phyloP scores from a whole-genome alignment of 257 asterid genomes.

The Capsicum pubescens region DNA sequence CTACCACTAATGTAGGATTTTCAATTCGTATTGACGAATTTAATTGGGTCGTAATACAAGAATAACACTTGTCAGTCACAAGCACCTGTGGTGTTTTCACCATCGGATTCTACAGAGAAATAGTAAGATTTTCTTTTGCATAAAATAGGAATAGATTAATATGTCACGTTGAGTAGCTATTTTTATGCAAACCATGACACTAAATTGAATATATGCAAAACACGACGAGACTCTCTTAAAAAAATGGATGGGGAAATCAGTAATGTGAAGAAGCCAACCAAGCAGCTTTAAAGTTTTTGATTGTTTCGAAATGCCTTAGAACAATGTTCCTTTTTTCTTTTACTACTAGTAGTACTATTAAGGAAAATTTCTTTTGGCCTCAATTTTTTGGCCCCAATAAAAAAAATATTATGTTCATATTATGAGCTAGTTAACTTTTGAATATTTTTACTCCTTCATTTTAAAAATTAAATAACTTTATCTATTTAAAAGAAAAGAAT shows the following conservation, averaged over 20 bases:
- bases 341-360: not conserved
- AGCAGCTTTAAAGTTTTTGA: slow-evolving; percentile 42
- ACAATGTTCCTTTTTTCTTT: slow-evolving; percentile 36
- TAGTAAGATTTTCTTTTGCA: not conserved
- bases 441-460: too few relatives aligned
- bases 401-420: too few relatives aligned
- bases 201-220: not conserved
- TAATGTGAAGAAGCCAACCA: slow-evolving; percentile 41
- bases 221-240: slow-evolving; percentile 32
- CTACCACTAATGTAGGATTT: too few relatives aligned
- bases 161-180: not conserved
- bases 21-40: too few relatives aligned
- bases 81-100: not conserved
- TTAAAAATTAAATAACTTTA: too few relatives aligned
- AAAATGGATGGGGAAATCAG: slow-evolving; percentile 23
- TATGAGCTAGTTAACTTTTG: too few relatives aligned
- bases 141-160: not conserved
- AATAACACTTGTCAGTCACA: not conserved
- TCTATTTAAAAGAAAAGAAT: too few relatives aligned
- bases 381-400: too few relatives aligned
- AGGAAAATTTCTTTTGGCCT: not conserved
- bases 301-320: slow-evolving; percentile 44
- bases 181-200: not conserved
- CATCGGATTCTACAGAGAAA: slow-evolving; percentile 18
- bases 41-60: too few relatives aligned